Base-by-base conservation (phyloP, 1,284 basidiomycete species). In the Hymenochaete sp. region DNA sequence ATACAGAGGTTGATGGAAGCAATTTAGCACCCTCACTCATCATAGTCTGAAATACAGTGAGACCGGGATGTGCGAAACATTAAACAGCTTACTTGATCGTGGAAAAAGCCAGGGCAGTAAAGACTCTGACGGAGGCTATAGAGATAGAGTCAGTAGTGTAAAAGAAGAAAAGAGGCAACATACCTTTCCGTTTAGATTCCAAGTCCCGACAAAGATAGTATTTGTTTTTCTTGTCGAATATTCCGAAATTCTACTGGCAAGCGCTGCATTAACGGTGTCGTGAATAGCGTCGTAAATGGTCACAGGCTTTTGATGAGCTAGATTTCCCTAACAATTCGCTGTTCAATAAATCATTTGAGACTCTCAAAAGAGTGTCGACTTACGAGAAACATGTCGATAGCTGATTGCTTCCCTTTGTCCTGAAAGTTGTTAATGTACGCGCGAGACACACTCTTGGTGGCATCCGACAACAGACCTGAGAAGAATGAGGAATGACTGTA, bases 381-480 rank as follows among this genome's bases (percentile, higher is more conserved):
- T 48, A 92, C 91, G 53, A 98, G 70, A 54, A 98, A 85, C 74
- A 92, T 85, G 59, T 98, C 96, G 52, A 98, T 98, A 0, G 93
- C 90, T 14, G 77, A 67, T 58, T 99, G 96, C 62, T 98, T 98
- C 36, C 75, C 79, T 62, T 90, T 91, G 62, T 99, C 96, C 55
- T 95, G 89, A 61, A 98, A 98, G 60, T 98, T 98, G 62, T 95
- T 96, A 62, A 98, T 96, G 59, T 98, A 98, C 45, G 95, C 93
- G 48, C 93, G 77, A 11, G 80, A 84, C 16, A 96, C 90, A 57
- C 91, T 95, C 63, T 98, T 98, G 2, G 93, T 96, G 3, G 95
- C 95, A 64, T 99, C 93, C 14, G 91, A 93, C 18, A 98, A 65
- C 22, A 96, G 73, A 25, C 92, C 91, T 72, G 55, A n/a, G 21